phyloP scores from a whole-genome alignment of 495 filamentous ascomycete genomes.

The Cercophora sp. region DNA sequence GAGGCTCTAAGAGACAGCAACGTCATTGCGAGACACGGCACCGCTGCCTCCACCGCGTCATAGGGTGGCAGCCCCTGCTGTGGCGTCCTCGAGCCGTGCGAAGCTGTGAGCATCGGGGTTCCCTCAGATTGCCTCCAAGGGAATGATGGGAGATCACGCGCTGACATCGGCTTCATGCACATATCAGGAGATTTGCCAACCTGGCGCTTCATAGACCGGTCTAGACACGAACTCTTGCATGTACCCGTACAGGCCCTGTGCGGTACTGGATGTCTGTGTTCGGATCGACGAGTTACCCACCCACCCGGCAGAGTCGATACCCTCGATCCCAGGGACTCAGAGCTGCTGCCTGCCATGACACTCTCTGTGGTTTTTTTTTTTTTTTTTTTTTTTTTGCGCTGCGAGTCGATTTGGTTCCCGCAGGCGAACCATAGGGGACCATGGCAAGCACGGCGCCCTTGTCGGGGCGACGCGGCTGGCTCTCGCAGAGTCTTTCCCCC shows the following conservation, averaged over 20 bases:
- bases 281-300: not conserved
- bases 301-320: not conserved
- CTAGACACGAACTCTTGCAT: slow-evolving; percentile 5
- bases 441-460: too few species aligned
- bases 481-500: too few species aligned
- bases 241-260: not conserved
- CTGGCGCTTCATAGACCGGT: slow-evolving; percentile 4
- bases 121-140: too few species aligned
- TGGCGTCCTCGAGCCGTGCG: not conserved
- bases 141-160: not conserved
- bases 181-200: slow-evolving; percentile 3
- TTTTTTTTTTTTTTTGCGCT: too few species aligned
- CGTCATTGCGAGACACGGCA: not conserved
- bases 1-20: not conserved
- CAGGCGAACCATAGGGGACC: too few species aligned
- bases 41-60: not conserved
- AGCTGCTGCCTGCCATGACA: not conserved
- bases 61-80: not conserved
- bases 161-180: slow-evolving; percentile 2
- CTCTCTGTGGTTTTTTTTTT: too few species aligned
- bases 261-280: not conserved
- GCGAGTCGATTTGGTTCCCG: too few species aligned
- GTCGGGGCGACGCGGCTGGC: too few species aligned
- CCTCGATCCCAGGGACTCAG: too few species aligned
- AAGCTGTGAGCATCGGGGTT: too few species aligned